Evolutionary conservation across 1,284 basidiomycete species (phyloP).

Genomic region (Cutaneotrichosporon cutaneum): DNA sequence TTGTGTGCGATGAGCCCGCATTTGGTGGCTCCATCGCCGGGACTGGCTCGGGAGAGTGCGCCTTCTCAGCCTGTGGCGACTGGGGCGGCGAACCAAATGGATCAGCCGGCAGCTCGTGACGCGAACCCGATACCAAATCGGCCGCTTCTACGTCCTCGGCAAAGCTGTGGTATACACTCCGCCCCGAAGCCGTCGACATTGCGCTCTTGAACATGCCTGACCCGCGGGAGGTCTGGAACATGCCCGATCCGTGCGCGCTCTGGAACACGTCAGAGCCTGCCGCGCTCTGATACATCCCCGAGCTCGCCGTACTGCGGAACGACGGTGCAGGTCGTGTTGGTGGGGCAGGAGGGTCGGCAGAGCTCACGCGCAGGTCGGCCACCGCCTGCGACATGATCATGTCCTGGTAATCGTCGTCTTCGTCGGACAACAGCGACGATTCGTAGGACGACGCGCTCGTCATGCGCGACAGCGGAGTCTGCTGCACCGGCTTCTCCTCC

Average conservation of each 20-base stretch:
- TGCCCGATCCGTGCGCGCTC: conserved; percentile 2
- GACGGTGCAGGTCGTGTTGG: background rate
- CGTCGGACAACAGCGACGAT: conserved; percentile 19
- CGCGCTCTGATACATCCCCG: conserved; percentile 24
- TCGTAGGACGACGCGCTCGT: conserved; percentile 34
- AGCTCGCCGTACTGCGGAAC: background rate
- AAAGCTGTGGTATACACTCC: conserved; percentile 22
- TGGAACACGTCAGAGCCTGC: conserved; percentile 11
- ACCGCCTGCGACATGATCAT: conserved; percentile 57
- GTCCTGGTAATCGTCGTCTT: conserved; percentile 33
- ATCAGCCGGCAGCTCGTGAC: background rate
- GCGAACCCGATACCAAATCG: background rate
- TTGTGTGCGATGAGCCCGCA: conserved; percentile 6
- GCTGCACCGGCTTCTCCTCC: background rate
- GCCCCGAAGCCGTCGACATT: conserved; percentile 17
- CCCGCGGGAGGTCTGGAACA: conserved; percentile 23
- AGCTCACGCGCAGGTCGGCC: conserved; percentile 53
- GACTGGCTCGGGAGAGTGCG: background rate
- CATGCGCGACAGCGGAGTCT: background rate
- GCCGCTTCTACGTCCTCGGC: conserved; percentile 8
- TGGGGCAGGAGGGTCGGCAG: background rate
- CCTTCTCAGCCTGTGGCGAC: background rate
- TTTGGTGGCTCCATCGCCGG: background rate
- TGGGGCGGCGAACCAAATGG: background rate
- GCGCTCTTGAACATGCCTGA: conserved; percentile 16